A percentile compares a stretch with the other conserved stretches of the same genome.
Evolutionary conservation across 2,329 filamentous ascomycete genomes (phyloP).

Genomic region (Penicillium sp.): DNA sequence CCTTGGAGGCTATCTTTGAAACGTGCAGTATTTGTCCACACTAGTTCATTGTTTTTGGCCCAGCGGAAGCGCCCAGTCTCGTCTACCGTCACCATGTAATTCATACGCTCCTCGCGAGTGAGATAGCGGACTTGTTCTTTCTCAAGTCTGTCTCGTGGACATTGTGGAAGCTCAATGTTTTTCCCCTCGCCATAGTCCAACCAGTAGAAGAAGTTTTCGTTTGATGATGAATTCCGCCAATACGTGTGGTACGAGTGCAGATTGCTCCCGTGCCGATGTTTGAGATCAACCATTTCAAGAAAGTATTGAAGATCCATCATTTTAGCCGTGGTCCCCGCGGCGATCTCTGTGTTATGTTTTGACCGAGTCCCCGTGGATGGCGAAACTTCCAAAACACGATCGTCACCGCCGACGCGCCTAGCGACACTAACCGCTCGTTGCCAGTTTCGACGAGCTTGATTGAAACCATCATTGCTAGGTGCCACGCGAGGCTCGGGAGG

Average conservation of each 20-base stretch:
- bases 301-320: slow-evolving; percentile 87
- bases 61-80: slow-evolving; percentile 74
- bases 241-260: slow-evolving; percentile 76
- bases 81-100: slow-evolving; percentile 79
- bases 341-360: slow-evolving; percentile 47
- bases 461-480: slow-evolving; percentile 22
- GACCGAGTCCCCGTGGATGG: slow-evolving; percentile 37
- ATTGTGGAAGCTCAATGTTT: slow-evolving; percentile 66
- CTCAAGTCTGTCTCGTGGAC: slow-evolving; percentile 72
- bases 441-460: slow-evolving; percentile 68
- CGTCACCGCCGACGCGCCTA: slow-evolving; percentile 66
- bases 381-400: slow-evolving; percentile 5
- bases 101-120: slow-evolving; percentile 74
- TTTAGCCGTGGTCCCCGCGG: slow-evolving; percentile 65
- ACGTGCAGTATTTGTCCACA: slow-evolving; percentile 68
- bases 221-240: slow-evolving; percentile 75
- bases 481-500: slow-evolving; percentile 33
- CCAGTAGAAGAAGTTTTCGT: slow-evolving; percentile 94
- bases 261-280: slow-evolving; percentile 85
- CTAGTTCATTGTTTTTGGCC: slow-evolving; percentile 76
- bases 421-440: slow-evolving; percentile 70
- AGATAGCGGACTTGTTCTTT: slow-evolving; percentile 80
- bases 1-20: slow-evolving; percentile 80
- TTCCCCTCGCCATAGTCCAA: slow-evolving; percentile 77
- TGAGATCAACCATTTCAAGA: slow-evolving; percentile 78